A percentile compares a stretch with the other conserved stretches of the same genome.
These are phyloP conservation scores for Bipolaris cookei DNA, from an alignment of 2,329 filamentous ascomycete genomes.

Conservation along the genomic window DNA sequence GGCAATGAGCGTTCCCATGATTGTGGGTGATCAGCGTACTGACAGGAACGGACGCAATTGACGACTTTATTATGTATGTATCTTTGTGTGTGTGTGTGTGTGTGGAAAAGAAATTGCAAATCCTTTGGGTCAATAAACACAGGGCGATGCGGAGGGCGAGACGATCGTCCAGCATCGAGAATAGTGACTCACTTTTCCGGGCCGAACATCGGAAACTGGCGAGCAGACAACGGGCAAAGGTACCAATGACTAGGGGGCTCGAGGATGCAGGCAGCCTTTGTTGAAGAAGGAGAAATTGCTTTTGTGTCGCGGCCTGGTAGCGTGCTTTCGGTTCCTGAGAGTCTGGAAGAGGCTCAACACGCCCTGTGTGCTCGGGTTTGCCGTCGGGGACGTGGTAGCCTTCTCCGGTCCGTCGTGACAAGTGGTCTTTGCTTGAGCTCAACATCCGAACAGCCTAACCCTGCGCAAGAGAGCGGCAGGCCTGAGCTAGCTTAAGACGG, in stretches of 20 bases:
- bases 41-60: background rate
- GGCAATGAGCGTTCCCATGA: background rate
- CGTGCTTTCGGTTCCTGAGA: slow-evolving; percentile 8
- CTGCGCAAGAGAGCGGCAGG: slow-evolving; percentile 9
- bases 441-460: slow-evolving; percentile 7
- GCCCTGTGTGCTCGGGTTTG: slow-evolving; percentile 7
- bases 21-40: slow-evolving; percentile 7
- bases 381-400: slow-evolving; percentile 19
- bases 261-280: slow-evolving; percentile 3
- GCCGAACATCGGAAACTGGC: slow-evolving; percentile 4
- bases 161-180: slow-evolving; percentile 1
- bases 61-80: background rate
- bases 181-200: slow-evolving; percentile 3
- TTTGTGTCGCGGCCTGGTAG: slow-evolving; percentile 13
- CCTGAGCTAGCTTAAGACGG: slow-evolving; percentile 10
- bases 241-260: background rate
- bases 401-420: slow-evolving; percentile 19
- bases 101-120: background rate
- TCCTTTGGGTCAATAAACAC: background rate
- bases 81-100: background rate
- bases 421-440: slow-evolving; percentile 12
- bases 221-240: background rate
- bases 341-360: slow-evolving; percentile 22
- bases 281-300: slow-evolving; percentile 1
- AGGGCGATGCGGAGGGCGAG: background rate